A percentile compares a stretch with the other conserved stretches of the same genome.
Evolutionary conservation across 2,329 filamentous ascomycete genomes (phyloP).

Genomic region (Orbilia blumenaviensis): DNA sequence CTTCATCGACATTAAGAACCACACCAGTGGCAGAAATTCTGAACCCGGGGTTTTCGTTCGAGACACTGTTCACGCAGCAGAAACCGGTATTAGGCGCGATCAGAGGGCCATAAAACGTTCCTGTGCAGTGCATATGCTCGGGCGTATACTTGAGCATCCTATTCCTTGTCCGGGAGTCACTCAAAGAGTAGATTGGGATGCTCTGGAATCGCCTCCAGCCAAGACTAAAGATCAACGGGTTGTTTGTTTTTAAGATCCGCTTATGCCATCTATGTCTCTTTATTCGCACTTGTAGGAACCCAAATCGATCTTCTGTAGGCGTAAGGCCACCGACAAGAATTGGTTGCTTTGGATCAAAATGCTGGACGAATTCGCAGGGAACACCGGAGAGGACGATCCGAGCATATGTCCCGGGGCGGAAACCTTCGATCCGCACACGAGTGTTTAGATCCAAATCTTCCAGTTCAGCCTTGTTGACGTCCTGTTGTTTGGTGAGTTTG

Average conservation of each 20-base stretch:
- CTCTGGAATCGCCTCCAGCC: slow-evolving; percentile 96
- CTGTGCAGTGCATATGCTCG: slow-evolving; percentile 99
- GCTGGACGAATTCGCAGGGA: slow-evolving; percentile 84
- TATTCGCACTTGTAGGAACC: slow-evolving; percentile 93
- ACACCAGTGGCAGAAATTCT: slow-evolving; percentile 93
- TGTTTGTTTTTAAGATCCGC: slow-evolving; percentile 97
- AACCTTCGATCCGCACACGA: slow-evolving; percentile 84
- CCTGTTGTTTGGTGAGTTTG: slow-evolving; percentile 89
- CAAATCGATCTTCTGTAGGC: slow-evolving; percentile 92
- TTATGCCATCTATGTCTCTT: slow-evolving; percentile 99
- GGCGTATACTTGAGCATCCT: slow-evolving; percentile 99
- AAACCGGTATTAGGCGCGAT: slow-evolving; percentile 97
- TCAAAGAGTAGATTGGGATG: slow-evolving; percentile 91
- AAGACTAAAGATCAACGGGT: slow-evolving; percentile 94
- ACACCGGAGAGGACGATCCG: slow-evolving; percentile 89
- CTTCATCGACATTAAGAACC: slow-evolving; percentile 92
- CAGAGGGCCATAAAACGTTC: slow-evolving; percentile 91
- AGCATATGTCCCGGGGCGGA: slow-evolving; percentile 89
- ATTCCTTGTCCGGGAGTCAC: slow-evolving; percentile 90
- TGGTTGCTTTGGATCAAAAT: slow-evolving; percentile 83
- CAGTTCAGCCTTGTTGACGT: slow-evolving; percentile 96
- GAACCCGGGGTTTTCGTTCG: slow-evolving; percentile 80
- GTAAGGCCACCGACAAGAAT: slow-evolving; percentile 91
- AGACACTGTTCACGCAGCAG: slow-evolving; percentile 89
- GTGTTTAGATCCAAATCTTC: slow-evolving; percentile 85